Base-by-base conservation (phyloP, 1,139 yeast species). In the Scheffersomyces cryptocercus region DNA sequence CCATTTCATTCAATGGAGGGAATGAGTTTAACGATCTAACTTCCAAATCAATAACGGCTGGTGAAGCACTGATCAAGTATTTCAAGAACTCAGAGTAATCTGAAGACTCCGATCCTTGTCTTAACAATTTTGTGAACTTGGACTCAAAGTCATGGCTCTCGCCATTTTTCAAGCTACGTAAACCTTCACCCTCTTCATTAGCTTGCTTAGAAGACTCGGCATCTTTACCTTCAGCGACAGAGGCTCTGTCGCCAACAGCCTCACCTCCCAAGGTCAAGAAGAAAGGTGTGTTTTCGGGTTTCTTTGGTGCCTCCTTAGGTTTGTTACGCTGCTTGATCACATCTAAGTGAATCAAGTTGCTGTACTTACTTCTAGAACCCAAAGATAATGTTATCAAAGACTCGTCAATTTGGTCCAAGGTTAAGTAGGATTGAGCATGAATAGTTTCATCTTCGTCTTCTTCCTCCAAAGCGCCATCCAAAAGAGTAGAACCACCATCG, bases 261-360 rank as follows among this genome's bases (percentile, higher is more conserved):
- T 77, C 81, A 35, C 89, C 90, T 3, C 79, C 62, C 29, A 85
- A 67, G 39, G 82, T 80, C 48, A 95, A 70, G 65, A 81, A 81
- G 67, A 95, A 95, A 8, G 99, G 98, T 0, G 90, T 82, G 49
- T 82, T 79, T 52, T 85, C 87, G 2, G 97, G 91, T 53, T 85
- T 89, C 70, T 88, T 88, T 24, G 95, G 88, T 0, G 95, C 86
- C 58, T 89, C 97, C 47, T 73, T 84, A 8, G 99, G 97, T 64
- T 88, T 93, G 59, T 90, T 90, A 56, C 98, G 80, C 61, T 80
- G 82, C 57, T 82, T 88, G 53, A 95, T 91, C 5, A 84, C 80
- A 54, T 95, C 98, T 55, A 95, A 68, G 59, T 93, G 85, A 37
- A 88, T 67, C 41, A 95, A 68, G 3, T 96, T 89, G 50, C 78